Evolutionary conservation across 2,329 filamentous ascomycete genomes (phyloP), one percentile per base, ranked within the genome.

Genomic region (Madurella mycetomatis): DNA sequence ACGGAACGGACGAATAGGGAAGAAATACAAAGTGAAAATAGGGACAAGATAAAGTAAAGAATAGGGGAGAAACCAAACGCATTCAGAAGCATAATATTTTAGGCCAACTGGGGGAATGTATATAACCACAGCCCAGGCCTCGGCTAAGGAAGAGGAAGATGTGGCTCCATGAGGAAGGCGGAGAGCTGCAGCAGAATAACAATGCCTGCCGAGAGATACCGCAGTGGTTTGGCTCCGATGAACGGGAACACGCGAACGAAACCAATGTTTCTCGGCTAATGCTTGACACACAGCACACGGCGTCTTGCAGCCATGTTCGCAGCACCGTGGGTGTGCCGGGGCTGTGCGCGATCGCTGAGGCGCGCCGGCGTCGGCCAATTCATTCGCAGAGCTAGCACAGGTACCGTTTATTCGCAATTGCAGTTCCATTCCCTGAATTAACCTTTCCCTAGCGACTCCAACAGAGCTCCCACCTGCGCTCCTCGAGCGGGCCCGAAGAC

Each of bases 401-500:
- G 76, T 78, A 66, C 56, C 66, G 60, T 30, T 41, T 17, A 40
- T 31, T 11, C 30, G 25, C 17, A 31, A 37, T 32, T n/a, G 32
- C 30, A 42, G 16, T 51, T 53, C 44, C 5, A 31, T 57, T 32
- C 31, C 41, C 47, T n/a, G 39, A 30, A 45, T 53, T 54, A 42
- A 47, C 55, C 50, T 48, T 39, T 25, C n/a, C n/a, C 45, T 55
- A 69, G 67, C 59, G 59, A 58, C 65, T 48, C 63, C 60, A 47
- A 64, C 64, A 37, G 62, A 65, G 12, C 73, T 83, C 18, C 79
- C 82, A 0, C 72, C 75, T 9, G 76, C 77, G 41, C 76, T 88
- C 50, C 76, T 88, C 54, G 74, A 78, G 41, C 80, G 85, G 58
- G 85, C 85, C 9, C 76, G 77, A 32, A 74, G 74, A 55, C 71